phyloP scores from a whole-genome alignment of 768 basidiomycete species.

The Termitomyces sp. region DNA sequence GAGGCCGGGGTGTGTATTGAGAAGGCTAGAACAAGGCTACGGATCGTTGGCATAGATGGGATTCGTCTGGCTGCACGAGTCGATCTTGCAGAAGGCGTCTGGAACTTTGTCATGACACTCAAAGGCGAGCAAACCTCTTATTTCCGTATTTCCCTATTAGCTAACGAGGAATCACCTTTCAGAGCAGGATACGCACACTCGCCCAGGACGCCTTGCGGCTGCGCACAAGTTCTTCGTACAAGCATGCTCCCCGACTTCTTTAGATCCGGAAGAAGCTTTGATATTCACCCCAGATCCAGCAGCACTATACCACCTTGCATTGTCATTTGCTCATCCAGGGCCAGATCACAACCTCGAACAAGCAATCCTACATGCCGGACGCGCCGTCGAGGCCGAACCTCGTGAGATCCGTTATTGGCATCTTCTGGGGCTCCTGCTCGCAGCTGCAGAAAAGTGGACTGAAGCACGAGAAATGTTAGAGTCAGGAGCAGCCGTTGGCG shows the following conservation, averaged over 20 bases:
- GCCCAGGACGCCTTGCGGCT: conserved; percentile 56
- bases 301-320: conserved; percentile 78
- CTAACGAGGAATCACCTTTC: background rate
- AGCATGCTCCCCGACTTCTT: conserved; percentile 28
- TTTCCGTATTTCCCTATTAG: background rate
- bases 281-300: conserved; percentile 48
- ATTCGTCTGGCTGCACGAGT: conserved; percentile 58
- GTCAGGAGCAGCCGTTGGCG: conserved; percentile 59
- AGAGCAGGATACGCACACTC: conserved; percentile 68
- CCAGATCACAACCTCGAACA: conserved; percentile 62
- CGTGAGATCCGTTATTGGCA: conserved; percentile 82
- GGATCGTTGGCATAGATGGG: conserved; percentile 35
- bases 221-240: conserved; percentile 51
- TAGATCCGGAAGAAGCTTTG: conserved; percentile 23
- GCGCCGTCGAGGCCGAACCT: conserved; percentile 71
- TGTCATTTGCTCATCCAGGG: conserved; percentile 66
- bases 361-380: conserved; percentile 65
- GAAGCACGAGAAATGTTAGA: conserved; percentile 78
- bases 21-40: conserved; percentile 57
- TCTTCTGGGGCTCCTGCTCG: conserved; percentile 80
- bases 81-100: conserved; percentile 70
- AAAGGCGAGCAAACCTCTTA: conserved; percentile 47
- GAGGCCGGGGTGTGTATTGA: conserved; percentile 63
- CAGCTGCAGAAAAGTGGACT: conserved; percentile 74
- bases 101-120: conserved; percentile 64